Evolutionary conservation across 2,329 filamentous ascomycete species (phyloP).

Genomic region (Hymenoscyphus salicellus): DNA sequence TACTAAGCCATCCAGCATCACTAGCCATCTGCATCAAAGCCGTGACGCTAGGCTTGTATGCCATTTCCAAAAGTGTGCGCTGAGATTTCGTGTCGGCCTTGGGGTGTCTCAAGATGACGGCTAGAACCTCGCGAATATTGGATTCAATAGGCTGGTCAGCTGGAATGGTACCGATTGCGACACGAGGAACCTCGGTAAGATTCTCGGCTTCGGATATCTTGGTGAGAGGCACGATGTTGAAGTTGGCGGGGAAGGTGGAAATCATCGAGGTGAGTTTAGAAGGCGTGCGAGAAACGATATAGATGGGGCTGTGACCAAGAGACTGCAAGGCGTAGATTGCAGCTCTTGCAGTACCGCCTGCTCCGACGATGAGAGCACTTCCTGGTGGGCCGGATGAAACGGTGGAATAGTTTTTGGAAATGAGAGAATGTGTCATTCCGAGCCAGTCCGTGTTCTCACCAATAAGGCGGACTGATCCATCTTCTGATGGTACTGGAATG

Average conservation of each 20-base stretch:
- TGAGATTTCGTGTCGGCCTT: constrained; percentile 34
- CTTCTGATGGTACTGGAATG: constrained; percentile 54
- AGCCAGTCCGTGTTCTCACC: constrained; percentile 96
- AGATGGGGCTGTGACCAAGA: constrained; percentile 82
- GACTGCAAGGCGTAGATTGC: constrained; percentile 84
- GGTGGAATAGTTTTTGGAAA: constrained; percentile 28
- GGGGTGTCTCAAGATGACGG: constrained; percentile 46
- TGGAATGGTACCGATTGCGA: constrained; percentile 87
- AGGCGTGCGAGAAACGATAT: constrained; percentile 75
- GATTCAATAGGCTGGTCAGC: constrained; percentile 80
- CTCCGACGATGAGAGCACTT: constrained; percentile 79
- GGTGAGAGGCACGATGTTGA: constrained; percentile 65
- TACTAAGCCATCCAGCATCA: constrained; percentile 74
- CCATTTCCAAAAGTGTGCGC: constrained; percentile 84
- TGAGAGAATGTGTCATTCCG: constrained; percentile 79
- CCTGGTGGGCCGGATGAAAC: constrained; percentile 33
- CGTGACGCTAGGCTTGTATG: constrained; percentile 85
- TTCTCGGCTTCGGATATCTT: constrained; percentile 48
- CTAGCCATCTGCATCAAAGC: constrained; percentile 80
- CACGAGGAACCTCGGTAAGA: constrained; percentile 55
- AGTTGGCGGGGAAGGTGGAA: constrained; percentile 69
- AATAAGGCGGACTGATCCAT: constrained; percentile 50
- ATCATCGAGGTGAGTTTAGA: constrained; percentile 66
- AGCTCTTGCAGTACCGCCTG: constrained; percentile 86
- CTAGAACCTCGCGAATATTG: constrained; percentile 63